phyloP scores from a whole-genome alignment of 805 yeast genomes.

The Henningerozyma blattae region DNA sequence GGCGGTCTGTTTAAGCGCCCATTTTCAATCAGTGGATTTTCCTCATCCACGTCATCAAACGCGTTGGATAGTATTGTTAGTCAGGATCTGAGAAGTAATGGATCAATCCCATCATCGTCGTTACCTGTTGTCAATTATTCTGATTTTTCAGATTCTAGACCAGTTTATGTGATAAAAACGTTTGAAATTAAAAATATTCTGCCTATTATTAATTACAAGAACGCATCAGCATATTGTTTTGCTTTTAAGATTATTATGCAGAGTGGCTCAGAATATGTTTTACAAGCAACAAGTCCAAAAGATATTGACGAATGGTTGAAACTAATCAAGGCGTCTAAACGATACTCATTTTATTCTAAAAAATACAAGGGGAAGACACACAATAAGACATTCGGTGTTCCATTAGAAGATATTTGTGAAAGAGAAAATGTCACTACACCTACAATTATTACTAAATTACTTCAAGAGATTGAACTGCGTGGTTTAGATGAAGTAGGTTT shows the following conservation, averaged over 20 bases:
- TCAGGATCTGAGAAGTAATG: slow-evolving; percentile 21
- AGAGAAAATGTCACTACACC: slow-evolving; percentile 60
- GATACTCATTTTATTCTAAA: slow-evolving; percentile 31
- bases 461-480: slow-evolving; percentile 69
- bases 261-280: slow-evolving; percentile 41
- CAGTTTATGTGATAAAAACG: slow-evolving; percentile 35
- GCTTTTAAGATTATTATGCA: slow-evolving; percentile 32
- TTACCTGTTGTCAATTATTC: slow-evolving; percentile 42
- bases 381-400: slow-evolving; percentile 73
- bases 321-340: slow-evolving; percentile 27
- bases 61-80: slow-evolving; percentile 18
- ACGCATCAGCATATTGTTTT: slow-evolving; percentile 10
- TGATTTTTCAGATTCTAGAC: slow-evolving; percentile 36
- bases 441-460: slow-evolving; percentile 46
- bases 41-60: slow-evolving; percentile 18
- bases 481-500: slow-evolving; percentile 88
- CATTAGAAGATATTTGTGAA: slow-evolving; percentile 61
- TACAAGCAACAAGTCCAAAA: slow-evolving; percentile 51
- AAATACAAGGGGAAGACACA: slow-evolving; percentile 29
- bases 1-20: slow-evolving; percentile 56
- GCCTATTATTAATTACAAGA: slow-evolving; percentile 26
- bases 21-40: slow-evolving; percentile 39
- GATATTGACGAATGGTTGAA: slow-evolving; percentile 72
- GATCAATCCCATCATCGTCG: slow-evolving; percentile 35
- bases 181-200: slow-evolving; percentile 27